These are phyloP conservation scores for Peronospora belbahrii DNA, from an alignment of 352 stramenopile species.

Conservation along the genomic window DNA sequence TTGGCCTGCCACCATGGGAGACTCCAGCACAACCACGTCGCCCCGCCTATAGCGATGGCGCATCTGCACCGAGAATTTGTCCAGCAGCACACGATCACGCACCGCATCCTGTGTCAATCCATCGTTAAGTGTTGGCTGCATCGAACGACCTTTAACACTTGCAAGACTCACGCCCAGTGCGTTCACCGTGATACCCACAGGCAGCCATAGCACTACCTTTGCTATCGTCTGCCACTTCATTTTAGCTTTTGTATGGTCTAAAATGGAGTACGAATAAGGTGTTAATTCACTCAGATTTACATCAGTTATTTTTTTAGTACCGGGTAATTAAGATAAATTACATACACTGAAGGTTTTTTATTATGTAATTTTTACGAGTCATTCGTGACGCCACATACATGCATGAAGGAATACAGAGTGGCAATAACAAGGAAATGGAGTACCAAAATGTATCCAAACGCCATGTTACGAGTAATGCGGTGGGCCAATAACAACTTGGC, in stretches of 20 bases:
- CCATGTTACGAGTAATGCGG: slow-evolving; percentile 75
- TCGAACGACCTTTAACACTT: slow-evolving; percentile 72
- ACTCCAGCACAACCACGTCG: slow-evolving; percentile 76
- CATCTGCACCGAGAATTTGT: slow-evolving; percentile 82
- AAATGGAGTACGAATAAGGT: background rate
- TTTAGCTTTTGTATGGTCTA: background rate
- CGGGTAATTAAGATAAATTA: too few species aligned
- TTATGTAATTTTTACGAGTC: slow-evolving; percentile 37
- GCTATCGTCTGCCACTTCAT: slow-evolving; percentile 45
- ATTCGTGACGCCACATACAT: slow-evolving; percentile 75
- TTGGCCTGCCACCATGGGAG: slow-evolving; percentile 44
- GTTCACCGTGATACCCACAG: slow-evolving; percentile 74
- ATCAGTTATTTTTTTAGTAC: too few species aligned
- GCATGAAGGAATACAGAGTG: slow-evolving; percentile 85
- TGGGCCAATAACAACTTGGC: slow-evolving; percentile 77
- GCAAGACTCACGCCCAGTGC: slow-evolving; percentile 57
- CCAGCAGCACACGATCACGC: slow-evolving; percentile 74
- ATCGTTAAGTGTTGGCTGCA: slow-evolving; percentile 77
- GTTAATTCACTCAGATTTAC: background rate
- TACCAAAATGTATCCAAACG: slow-evolving; percentile 78
- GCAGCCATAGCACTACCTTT: slow-evolving; percentile 69
- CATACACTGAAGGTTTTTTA: too few species aligned
- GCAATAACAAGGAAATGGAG: slow-evolving; percentile 82
- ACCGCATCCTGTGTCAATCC: slow-evolving; percentile 54
- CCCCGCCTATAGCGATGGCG: slow-evolving; percentile 52